Evolutionary conservation across 306 rosid species (phyloP), one percentile per base, ranked within the genome.

Genomic region (Casuarina cunninghamiana): DNA sequence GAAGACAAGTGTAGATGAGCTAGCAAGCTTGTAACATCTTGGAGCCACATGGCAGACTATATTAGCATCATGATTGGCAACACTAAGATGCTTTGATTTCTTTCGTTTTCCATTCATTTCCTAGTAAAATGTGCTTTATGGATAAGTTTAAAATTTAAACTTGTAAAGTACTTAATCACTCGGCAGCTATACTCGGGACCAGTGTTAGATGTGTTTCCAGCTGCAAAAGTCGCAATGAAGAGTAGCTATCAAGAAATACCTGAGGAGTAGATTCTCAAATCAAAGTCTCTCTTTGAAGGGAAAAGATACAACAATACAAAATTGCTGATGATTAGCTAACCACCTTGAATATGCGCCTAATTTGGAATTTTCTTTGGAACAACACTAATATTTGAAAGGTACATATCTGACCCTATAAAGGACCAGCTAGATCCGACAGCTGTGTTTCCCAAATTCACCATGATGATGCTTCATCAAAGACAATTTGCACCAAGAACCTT

Each of bases 1-100:
- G 82, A 83, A 86, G 90, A 86, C 88, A 87, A 87, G 80, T 72
- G 70, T 84, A 44, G 55, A 73, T 67, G 13, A 53, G 81, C 79
- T 76, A 80, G 87, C 68, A 69, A 81, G 73, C 38, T 53, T 45
- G 44, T 53, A 62, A 66, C 44, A 71, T 80, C 73, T 71, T 78
- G 81, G 73, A 74, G 73, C 53, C 79, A 74, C 79, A 73, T 75
- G 82, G 81, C 69, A 80, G 83, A 80, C 74, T 73, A 84, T 53
- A 81, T 46, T 55, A 79, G 72, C 77, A 82, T 83, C 79, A 82
- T 83, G 71, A 83, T 80, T 82, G 79, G 17, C 32, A 65, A 76
- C 80, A 50, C 80, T 74, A 76, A 71, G 32, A 54, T n/a, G 61
- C 43, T 37, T 15, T 82, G 80, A 79, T 72, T 77, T 61, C 69